These are phyloP conservation scores for Globisporangium irregulare DNA, from an alignment of 352 stramenopile species.

Conservation along the genomic window DNA sequence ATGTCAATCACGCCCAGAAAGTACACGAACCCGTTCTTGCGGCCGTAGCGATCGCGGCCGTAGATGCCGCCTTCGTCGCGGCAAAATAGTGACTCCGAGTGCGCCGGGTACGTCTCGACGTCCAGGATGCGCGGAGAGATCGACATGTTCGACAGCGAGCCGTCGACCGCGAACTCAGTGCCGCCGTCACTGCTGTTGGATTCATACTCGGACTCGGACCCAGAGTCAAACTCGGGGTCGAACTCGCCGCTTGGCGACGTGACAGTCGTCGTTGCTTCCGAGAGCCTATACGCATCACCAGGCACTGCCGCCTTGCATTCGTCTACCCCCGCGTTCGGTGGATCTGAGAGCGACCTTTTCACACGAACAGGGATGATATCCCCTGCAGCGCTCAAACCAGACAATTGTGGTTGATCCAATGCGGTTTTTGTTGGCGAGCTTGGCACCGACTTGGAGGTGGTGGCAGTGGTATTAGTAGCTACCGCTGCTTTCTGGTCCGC, in stretches of 20 bases:
- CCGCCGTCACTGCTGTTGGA: constrained; percentile 40
- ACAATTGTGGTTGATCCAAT: background rate
- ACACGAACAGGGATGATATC: constrained; percentile 20
- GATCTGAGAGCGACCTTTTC: constrained; percentile 30
- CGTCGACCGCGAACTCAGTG: constrained; percentile 19
- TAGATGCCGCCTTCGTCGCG: constrained; percentile 73
- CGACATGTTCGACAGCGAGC: constrained; percentile 23
- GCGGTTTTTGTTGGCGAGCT: constrained; percentile 28
- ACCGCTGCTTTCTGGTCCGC: constrained; percentile 10
- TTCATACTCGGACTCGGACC: constrained; percentile 25
- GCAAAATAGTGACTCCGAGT: constrained; percentile 70
- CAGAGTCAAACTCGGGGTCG: constrained; percentile 30
- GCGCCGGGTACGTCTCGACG: constrained; percentile 33
- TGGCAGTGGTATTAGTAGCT: background rate
- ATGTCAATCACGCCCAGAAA: constrained; percentile 94
- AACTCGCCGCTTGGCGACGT: constrained; percentile 26
- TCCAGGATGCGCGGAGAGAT: constrained; percentile 57
- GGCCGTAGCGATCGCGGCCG: constrained; percentile 49
- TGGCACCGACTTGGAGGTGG: constrained; percentile 38
- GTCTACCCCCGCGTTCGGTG: background rate
- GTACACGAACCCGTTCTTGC: constrained; percentile 85
- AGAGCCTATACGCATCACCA: background rate
- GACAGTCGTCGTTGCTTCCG: constrained; percentile 15
- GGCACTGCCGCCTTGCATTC: background rate
- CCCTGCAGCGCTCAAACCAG: background rate